A percentile compares a stretch with the other conserved stretches of the same genome.
These are phyloP conservation scores for Clathrospora elynae DNA, from an alignment of 2,329 filamentous ascomycete species.

Conservation along the genomic window DNA sequence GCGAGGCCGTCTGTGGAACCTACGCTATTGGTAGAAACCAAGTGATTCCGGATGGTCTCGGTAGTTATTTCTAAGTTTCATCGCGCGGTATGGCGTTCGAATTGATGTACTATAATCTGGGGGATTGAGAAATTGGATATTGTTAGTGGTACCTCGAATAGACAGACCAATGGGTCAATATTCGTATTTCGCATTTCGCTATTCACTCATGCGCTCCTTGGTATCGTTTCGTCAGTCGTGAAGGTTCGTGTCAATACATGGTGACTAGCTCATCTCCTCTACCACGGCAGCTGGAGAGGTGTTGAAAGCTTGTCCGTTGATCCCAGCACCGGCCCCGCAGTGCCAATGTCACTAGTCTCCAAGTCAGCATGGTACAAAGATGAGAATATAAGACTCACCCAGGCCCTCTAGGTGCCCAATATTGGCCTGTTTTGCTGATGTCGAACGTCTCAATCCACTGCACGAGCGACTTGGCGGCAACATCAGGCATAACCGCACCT, in stretches of 20 bases:
- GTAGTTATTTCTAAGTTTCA: no score
- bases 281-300: conserved; percentile 71
- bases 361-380: conserved; percentile 1
- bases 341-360: conserved; percentile 67
- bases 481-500: conserved; percentile 71
- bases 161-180: no score
- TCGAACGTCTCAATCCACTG: conserved; percentile 67
- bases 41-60: not conserved
- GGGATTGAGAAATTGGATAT: no score
- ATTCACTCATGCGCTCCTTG: not conserved
- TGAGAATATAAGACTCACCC: conserved; percentile 53
- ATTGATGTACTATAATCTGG: no score
- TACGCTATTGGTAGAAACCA: not conserved
- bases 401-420: conserved; percentile 73
- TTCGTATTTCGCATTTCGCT: no score
- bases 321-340: conserved; percentile 67
- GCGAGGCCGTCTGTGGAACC: not conserved
- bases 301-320: conserved; percentile 61
- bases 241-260: not conserved
- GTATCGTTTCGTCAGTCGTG: not conserved
- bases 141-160: no score
- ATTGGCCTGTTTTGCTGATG: conserved; percentile 70
- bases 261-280: conserved; percentile 2
- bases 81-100: no score
- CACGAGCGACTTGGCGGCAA: conserved; percentile 66